Percentiles rank a stretch among this genome's conserved stretches.
phyloP scores from a whole-genome alignment of 345 rosid genomes.

The Euphorbia tirucalli region DNA sequence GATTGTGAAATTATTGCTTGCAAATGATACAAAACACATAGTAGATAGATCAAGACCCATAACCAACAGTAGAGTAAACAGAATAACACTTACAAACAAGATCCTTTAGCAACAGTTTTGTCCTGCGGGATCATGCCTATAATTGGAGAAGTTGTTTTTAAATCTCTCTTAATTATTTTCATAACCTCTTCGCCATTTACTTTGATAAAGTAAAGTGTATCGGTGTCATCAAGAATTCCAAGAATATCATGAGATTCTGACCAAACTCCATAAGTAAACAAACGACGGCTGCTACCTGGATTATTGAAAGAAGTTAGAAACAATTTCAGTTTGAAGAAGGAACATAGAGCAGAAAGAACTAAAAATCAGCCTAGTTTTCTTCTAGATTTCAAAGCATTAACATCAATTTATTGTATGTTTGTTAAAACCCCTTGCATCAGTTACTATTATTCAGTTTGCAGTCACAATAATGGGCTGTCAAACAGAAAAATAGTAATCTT shows the following conservation, averaged over 20 bases:
- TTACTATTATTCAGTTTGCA: background rate
- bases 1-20: background rate
- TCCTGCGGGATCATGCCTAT: conserved; percentile 61
- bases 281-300: conserved; percentile 48
- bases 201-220: conserved; percentile 67
- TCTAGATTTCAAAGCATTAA: background rate
- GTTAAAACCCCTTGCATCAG: background rate
- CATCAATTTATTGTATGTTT: background rate
- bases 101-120: conserved; percentile 38
- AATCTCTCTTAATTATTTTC: conserved; percentile 50
- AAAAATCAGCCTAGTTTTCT: background rate
- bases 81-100: conserved; percentile 61
- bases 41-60: background rate
- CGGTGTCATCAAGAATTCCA: conserved; percentile 66
- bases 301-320: conserved; percentile 32
- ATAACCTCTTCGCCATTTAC: conserved; percentile 81
- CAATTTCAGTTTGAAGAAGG: background rate
- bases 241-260: conserved; percentile 79
- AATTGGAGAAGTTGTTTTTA: conserved; percentile 59
- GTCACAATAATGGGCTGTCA: background rate
- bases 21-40: background rate
- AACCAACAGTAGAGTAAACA: background rate
- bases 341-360: background rate
- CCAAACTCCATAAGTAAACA: conserved; percentile 76
- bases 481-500: background rate